These are phyloP conservation scores for Cadophora gregata DNA, from an alignment of 2,329 filamentous ascomycete genomes.

Conservation along the genomic window DNA sequence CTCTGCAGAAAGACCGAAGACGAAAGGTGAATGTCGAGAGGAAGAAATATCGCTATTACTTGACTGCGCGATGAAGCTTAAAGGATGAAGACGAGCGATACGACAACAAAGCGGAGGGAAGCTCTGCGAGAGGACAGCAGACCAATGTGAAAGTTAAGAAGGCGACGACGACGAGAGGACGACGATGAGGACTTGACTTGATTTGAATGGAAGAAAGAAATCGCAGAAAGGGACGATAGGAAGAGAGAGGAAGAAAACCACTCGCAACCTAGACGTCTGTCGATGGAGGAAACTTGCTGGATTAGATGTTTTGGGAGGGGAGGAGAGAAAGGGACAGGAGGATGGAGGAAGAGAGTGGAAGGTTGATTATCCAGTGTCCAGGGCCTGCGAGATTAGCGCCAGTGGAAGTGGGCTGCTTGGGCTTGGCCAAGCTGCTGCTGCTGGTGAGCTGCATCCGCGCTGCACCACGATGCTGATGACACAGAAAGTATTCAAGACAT, in stretches of 20 bases:
- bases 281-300: constrained; percentile 36
- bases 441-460: not conserved
- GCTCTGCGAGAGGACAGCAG: constrained; percentile 35
- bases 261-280: constrained; percentile 43
- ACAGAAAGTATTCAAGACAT: not conserved
- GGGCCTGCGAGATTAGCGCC: constrained; percentile 11
- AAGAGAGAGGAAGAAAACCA: constrained; percentile 43
- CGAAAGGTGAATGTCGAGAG: constrained; percentile 38
- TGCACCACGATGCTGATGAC: not conserved
- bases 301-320: constrained; percentile 24
- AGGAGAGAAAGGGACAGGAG: constrained; percentile 14
- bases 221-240: constrained; percentile 42
- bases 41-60: constrained; percentile 37
- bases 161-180: constrained; percentile 39
- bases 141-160: constrained; percentile 40
- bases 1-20: constrained; percentile 40
- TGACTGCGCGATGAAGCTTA: constrained; percentile 35
- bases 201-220: constrained; percentile 36
- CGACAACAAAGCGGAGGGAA: constrained; percentile 33
- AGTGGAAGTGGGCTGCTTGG: constrained; percentile 23
- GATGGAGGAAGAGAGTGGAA: constrained; percentile 20
- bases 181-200: constrained; percentile 30
- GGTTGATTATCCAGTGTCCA: constrained; percentile 10
- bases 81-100: constrained; percentile 33
- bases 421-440: not conserved